Conservation (phyloP, 495 filamentous ascomycete species). For the Neurospora sp. region DNA sequence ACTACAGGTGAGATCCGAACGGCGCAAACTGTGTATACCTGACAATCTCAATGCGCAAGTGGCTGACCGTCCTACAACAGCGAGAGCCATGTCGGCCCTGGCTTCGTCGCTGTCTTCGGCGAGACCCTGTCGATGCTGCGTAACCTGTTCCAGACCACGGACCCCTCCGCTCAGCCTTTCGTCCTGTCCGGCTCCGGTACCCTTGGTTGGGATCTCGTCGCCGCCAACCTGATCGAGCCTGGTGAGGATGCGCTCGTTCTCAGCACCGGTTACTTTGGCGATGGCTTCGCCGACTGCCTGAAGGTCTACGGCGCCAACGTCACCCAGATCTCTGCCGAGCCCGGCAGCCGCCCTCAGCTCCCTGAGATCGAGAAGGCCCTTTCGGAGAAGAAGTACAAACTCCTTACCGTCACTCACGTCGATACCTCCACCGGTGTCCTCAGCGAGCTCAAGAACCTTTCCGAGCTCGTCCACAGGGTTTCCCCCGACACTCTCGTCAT, state of each 20-base stretch:
- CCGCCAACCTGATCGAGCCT: slow-evolving; percentile 77
- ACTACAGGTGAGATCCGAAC: slow-evolving; percentile 59
- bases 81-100: slow-evolving; percentile 81
- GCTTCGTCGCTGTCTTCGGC: slow-evolving; percentile 84
- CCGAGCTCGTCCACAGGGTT: slow-evolving; percentile 71
- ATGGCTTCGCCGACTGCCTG: slow-evolving; percentile 88
- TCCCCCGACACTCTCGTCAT: slow-evolving; percentile 83
- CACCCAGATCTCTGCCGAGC: slow-evolving; percentile 79
- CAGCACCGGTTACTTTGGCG: slow-evolving; percentile 93
- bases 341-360: slow-evolving; percentile 81
- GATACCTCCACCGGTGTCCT: slow-evolving; percentile 95
- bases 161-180: slow-evolving; percentile 78
- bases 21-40: background rate
- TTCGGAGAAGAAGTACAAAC: slow-evolving; percentile 80
- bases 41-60: background rate
- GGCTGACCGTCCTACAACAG: slow-evolving; percentile 31
- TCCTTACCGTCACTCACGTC: slow-evolving; percentile 89
- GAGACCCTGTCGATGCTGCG: slow-evolving; percentile 81
- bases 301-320: slow-evolving; percentile 80
- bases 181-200: slow-evolving; percentile 91
- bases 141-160: slow-evolving; percentile 82
- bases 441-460: slow-evolving; percentile 74
- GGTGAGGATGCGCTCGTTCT: slow-evolving; percentile 88
- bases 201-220: slow-evolving; percentile 91
- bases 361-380: slow-evolving; percentile 79